These are phyloP conservation scores for Monilinia vaccinii-corymbosi DNA, from an alignment of 2,329 filamentous ascomycete species.

Conservation along the genomic window DNA sequence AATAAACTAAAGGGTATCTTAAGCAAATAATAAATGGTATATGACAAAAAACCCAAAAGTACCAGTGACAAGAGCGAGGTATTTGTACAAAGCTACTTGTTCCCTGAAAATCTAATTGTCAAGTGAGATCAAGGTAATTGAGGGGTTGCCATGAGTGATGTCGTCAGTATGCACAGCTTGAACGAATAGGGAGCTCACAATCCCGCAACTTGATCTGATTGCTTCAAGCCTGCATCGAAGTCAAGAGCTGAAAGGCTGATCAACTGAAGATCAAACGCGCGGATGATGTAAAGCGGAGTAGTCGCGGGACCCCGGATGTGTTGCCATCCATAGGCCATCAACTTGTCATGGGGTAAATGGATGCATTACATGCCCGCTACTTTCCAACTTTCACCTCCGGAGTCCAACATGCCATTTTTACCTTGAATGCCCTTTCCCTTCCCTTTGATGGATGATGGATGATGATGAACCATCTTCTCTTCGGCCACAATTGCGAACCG, in stretches of 20 bases:
- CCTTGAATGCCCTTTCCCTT: neutral
- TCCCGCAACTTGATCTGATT: neutral
- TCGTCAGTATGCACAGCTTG: slow-evolving; percentile 4
- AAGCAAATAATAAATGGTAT: neutral
- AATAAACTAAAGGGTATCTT: slow-evolving; percentile 9
- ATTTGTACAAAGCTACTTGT: neutral
- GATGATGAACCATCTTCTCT: neutral
- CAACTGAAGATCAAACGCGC: neutral
- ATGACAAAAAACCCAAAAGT: neutral
- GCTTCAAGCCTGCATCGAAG: neutral
- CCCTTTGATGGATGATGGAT: neutral
- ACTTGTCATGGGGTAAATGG: too few species aligned
- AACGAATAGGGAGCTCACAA: neutral
- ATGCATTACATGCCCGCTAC: neutral
- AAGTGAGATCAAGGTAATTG: slow-evolving; percentile 5
- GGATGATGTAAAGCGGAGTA: neutral
- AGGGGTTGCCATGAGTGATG: slow-evolving; percentile 3
- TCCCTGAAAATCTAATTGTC: neutral
- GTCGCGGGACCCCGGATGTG: neutral
- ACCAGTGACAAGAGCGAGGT: neutral
- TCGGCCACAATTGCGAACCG: neutral
- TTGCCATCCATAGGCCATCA: neutral
- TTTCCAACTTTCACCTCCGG: neutral
- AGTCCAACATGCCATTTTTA: neutral
- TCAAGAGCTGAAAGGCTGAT: neutral